Evolutionary conservation across 306 rosid species (phyloP), one percentile per base, ranked within the genome.

Genomic region (Rosa multiflora): DNA sequence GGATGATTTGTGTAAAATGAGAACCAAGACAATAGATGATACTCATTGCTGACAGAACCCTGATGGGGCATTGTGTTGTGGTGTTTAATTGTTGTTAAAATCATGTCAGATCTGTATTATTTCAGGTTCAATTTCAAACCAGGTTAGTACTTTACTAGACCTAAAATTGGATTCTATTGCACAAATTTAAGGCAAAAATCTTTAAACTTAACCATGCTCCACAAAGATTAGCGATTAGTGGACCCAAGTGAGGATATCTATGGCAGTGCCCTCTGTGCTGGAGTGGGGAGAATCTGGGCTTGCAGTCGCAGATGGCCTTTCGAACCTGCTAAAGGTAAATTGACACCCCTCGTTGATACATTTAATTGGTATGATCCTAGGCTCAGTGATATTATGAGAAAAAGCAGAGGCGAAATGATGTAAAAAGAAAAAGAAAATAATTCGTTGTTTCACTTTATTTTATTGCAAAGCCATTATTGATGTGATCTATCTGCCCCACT

Each of bases 241-340:
- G 35, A 32, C 35, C 35, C 35, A 32, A 32, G 35, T 32, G 35
- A 32, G 35, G 35, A 2, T 32, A 32, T 32, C 35, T 32, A 32
- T 32, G 35, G 35, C 35, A 32, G 3, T 32, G 35, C 35, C 35
- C 35, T 32, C 2, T 6, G 89, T 92, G 75, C 90, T 92, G 35
- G 92, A 86, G 86, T 90, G 88, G 82, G 99, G 99, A 82, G 97
- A 91, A 83, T 90, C 99, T 56, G 97, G 97, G 70, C 37, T 92
- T 78, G 91, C 95, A 17, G 91, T 94, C n/a, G 94, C 97, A 47
- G 97, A 92, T 74, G 99, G 99, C 77, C 97, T 94, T 74, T 86
- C 99, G 71, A 94, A 94, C 84, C 89, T 92, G 72, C 80, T 92
- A 67, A 92, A 90, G 97, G 97, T 92, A 86, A 88, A 76, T 56